Evolutionary conservation across 2,329 filamentous ascomycete genomes (phyloP).

Genomic region (Penicillium sp.): DNA sequence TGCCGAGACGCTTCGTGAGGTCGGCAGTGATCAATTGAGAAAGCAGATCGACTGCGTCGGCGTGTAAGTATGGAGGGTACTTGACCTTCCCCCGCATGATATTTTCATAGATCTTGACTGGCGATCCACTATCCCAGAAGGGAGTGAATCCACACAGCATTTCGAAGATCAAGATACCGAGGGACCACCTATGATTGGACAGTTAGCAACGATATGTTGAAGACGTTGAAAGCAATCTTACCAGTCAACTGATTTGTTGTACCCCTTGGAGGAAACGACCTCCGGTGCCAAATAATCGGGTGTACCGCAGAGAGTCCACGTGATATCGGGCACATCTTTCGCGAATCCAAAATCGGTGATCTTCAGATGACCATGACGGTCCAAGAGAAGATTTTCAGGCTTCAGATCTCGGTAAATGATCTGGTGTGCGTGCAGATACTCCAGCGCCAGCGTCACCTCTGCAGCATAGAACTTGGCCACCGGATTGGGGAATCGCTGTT

Average conservation of each 20-base stretch:
- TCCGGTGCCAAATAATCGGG: conserved; percentile 97
- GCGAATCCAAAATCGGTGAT: conserved; percentile 99
- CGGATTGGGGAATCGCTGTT: conserved; percentile 91
- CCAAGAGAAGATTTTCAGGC: conserved; percentile 86
- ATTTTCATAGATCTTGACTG: conserved; percentile 99
- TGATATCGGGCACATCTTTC: conserved; percentile 97
- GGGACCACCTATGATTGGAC: conserved; percentile 84
- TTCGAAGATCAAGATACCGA: conserved; percentile 97
- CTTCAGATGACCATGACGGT: conserved; percentile 90
- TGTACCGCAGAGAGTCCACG: conserved; percentile 96
- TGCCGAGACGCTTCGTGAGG: conserved; percentile 89
- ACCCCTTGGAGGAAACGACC: conserved; percentile 98
- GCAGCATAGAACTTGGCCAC: conserved; percentile 99
- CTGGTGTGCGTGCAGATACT: conserved; percentile 90
- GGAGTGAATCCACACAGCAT: conserved; percentile 99
- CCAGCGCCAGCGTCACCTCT: conserved; percentile 89
- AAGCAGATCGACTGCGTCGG: conserved; percentile 87
- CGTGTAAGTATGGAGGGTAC: conserved; percentile 92
- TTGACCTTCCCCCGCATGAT: conserved; percentile 94
- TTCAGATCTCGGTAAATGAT: conserved; percentile 99
- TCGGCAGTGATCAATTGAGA: conserved; percentile 91
- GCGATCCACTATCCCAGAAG: conserved; percentile 96
- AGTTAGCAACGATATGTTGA: conserved; percentile 4
- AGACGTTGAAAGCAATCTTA: conserved; percentile 48
- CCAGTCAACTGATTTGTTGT: conserved; percentile 99